Evolutionary conservation across 768 basidiomycete genomes (phyloP).

Genomic region (Kwoniella dejecticola): DNA sequence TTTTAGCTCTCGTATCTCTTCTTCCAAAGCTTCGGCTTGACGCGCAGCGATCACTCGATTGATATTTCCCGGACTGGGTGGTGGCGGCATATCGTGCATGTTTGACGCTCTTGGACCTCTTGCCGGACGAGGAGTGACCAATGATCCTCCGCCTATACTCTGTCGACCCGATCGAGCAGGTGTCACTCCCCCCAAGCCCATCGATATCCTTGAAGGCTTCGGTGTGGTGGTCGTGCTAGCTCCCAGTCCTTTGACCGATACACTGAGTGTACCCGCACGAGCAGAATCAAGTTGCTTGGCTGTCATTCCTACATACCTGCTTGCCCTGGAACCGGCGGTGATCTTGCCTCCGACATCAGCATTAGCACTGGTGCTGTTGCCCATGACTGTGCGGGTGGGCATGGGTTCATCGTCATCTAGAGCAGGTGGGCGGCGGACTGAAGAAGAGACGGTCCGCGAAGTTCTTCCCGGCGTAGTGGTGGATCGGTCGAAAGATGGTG

Average conservation of each 20-base stretch:
- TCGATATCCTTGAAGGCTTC: conserved; percentile 45
- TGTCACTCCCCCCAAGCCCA: conserved; percentile 30
- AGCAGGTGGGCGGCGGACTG: conserved; percentile 1
- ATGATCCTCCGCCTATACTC: conserved; percentile 27
- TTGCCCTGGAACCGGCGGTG: conserved; percentile 80
- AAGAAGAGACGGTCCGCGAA: conserved; percentile 7
- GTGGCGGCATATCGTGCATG: conserved; percentile 50
- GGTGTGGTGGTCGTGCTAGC: conserved; percentile 38
- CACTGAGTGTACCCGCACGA: conserved; percentile 39
- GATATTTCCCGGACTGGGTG: conserved; percentile 56
- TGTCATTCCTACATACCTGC: conserved; percentile 80
- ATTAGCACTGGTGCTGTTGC: conserved; percentile 42
- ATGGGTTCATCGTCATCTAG: conserved; percentile 27
- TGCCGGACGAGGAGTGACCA: conserved; percentile 25
- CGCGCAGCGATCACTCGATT: conserved; percentile 36
- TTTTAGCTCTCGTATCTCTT: conserved; percentile 68
- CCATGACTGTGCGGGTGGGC: conserved; percentile 29
- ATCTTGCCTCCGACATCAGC: conserved; percentile 58
- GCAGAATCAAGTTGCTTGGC: conserved; percentile 70
- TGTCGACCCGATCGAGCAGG: conserved; percentile 24
- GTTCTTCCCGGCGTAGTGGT: conserved; percentile 17
- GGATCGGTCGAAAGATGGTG: conserved; percentile 33
- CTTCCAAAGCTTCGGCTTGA: conserved; percentile 62
- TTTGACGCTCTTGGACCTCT: conserved; percentile 29
- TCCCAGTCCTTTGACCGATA: conserved; percentile 31